These are phyloP conservation scores for Pestalotiopsis sp. DNA, from an alignment of 2,329 filamentous ascomycete genomes.

Conservation along the genomic window DNA sequence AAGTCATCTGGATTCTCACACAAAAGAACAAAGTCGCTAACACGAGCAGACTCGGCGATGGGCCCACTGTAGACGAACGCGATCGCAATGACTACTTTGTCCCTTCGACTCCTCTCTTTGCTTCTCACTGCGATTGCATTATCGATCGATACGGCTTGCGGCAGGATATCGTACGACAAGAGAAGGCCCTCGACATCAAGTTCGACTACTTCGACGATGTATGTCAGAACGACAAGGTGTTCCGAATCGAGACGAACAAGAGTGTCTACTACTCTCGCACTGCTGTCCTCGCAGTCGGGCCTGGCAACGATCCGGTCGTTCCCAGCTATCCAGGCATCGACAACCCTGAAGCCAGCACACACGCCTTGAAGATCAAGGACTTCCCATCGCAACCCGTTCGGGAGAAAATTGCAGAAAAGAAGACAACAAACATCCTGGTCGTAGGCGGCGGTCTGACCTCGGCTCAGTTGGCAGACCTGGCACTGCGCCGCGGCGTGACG, in stretches of 20 bases:
- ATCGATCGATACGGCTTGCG: conserved; percentile 59
- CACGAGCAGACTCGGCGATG: conserved; percentile 39
- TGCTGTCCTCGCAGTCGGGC: conserved; percentile 72
- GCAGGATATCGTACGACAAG: conserved; percentile 58
- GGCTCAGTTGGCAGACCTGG: conserved; percentile 71
- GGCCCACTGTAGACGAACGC: conserved; percentile 61
- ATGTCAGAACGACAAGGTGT: conserved; percentile 56
- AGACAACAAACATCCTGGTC: conserved; percentile 66
- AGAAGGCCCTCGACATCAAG: conserved; percentile 61
- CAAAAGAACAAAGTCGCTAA: conserved; percentile 14
- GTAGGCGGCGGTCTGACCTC: conserved; percentile 77
- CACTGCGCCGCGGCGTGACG: conserved; percentile 63
- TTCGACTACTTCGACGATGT: conserved; percentile 52
- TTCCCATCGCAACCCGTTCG: conserved; percentile 58
- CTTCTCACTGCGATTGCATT: conserved; percentile 61
- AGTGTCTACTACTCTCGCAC: conserved; percentile 57
- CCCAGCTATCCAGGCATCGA: conserved; percentile 30
- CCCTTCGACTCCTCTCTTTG: conserved; percentile 63
- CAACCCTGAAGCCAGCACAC: conserved; percentile 43
- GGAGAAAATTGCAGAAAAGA: conserved; percentile 50
- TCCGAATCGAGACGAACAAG: conserved; percentile 62
- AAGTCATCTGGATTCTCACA: conserved; percentile 18
- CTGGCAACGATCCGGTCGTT: conserved; percentile 60
- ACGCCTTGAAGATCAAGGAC: conserved; percentile 64
- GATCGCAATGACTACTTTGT: conserved; percentile 72